Evolutionary conservation across 2,329 filamentous ascomycete species (phyloP), one percentile per base, ranked within the genome.

Genomic region (Nigrograna mackinnonii): DNA sequence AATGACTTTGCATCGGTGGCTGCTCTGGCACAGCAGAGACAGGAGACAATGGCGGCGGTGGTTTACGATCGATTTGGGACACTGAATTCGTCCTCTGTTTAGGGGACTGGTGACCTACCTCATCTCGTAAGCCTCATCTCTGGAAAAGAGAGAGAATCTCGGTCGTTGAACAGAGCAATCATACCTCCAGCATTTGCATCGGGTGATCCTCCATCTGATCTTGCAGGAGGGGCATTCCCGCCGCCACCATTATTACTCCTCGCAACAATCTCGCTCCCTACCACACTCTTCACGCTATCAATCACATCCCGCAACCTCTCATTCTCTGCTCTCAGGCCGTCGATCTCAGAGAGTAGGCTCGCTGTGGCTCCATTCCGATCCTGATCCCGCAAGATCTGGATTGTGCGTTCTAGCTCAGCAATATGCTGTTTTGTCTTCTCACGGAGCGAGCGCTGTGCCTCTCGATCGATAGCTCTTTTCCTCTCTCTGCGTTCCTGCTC

Each of bases 341-440:
- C 60, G 24, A 67, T 66, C 30, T 67, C 63, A 4, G 52, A 53
- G 2, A 68, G 46, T 6, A 68, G 37, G 31, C 53, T 64, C 16
- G 59, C 50, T 14, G 60, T 66, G 3, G 58, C 56, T 12, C 57
- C 60, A 50, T 64, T 63, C 21, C 54, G 45, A 33, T 68, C 64
- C 37, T 67, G 61, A 17, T 62, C 52, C 20, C 58, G 43, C 5
- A 68, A 43, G n/a, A 67, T 64, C 37, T 64, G 52, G 19, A 67
- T 66, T 2, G 63, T 66, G 20, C 62, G 57, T 39, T 67, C 63
- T 3, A 68, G 55, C 35, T 68, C 63, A 6, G 64, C 63, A 36
- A 68, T 68, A 17, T 67, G 63, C 6, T 61, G 62, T 32, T 67
- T 68, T 2, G 64, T 68, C 52, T 68, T 68, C 37, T 68, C 64